These are phyloP conservation scores for Hypsizygus marmoreus DNA, from an alignment of 768 basidiomycete genomes.

Conservation along the genomic window DNA sequence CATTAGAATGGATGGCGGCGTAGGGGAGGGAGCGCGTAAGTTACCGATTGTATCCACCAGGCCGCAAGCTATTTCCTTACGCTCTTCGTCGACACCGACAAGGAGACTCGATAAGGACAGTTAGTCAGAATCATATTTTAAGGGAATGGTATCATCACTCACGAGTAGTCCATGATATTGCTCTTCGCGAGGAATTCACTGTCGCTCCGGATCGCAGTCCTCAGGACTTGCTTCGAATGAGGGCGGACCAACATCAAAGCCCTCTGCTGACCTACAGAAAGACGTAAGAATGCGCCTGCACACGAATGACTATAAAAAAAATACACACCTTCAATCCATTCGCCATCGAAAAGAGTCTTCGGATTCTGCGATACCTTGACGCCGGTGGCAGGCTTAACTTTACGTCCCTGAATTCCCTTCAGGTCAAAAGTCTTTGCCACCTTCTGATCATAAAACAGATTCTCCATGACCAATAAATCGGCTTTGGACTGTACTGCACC, in stretches of 20 bases:
- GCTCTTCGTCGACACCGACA: slow-evolving; percentile 68
- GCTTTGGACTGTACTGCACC: slow-evolving; percentile 65
- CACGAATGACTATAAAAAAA: not conserved
- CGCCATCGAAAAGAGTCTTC: slow-evolving; percentile 75
- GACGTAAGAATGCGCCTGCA: not conserved
- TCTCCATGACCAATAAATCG: slow-evolving; percentile 85
- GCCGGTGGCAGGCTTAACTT: slow-evolving; percentile 54
- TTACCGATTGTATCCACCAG: slow-evolving; percentile 82
- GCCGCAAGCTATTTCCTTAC: slow-evolving; percentile 72
- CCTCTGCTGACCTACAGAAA: slow-evolving; percentile 57
- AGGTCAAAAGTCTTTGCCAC: slow-evolving; percentile 76
- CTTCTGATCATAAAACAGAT: slow-evolving; percentile 72
- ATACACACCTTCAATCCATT: slow-evolving; percentile 76
- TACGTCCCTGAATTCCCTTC: slow-evolving; percentile 81
- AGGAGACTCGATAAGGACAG: slow-evolving; percentile 48
- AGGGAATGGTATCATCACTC: slow-evolving; percentile 24
- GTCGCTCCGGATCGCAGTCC: slow-evolving; percentile 68
- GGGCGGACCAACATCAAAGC: slow-evolving; percentile 67
- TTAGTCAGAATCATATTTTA: not conserved
- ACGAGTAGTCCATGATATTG: slow-evolving; percentile 91
- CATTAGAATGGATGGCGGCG: not conserved
- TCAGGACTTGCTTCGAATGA: slow-evolving; percentile 71
- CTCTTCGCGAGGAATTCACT: slow-evolving; percentile 73
- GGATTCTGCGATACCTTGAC: slow-evolving; percentile 35
- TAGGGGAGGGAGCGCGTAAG: not conserved